A percentile compares a stretch with the other conserved stretches of the same genome.
Conservation (phyloP, 768 basidiomycete genomes). For the Wakefieldia striispora region DNA sequence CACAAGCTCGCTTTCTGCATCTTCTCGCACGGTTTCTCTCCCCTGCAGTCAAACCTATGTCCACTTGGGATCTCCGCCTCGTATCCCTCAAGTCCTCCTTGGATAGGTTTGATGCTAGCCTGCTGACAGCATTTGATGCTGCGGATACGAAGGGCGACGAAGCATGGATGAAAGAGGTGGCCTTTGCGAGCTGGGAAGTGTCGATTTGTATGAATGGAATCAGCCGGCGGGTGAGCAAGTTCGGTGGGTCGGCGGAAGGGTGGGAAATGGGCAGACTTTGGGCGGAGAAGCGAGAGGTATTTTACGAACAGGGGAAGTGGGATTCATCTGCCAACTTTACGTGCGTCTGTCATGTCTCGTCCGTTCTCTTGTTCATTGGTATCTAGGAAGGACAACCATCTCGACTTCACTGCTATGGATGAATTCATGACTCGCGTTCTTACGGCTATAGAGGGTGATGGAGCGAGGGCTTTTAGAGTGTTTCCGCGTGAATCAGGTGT, state of each 20-base stretch:
- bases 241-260: conserved; percentile 33
- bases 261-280: conserved; percentile 96
- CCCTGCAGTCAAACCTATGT: conserved; percentile 64
- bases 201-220: conserved; percentile 48
- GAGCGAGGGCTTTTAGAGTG: conserved; percentile 75
- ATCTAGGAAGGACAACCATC: conserved; percentile 47
- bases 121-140: conserved; percentile 87
- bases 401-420: conserved; percentile 95
- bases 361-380: neutral
- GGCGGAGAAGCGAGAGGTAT: conserved; percentile 93
- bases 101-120: conserved; percentile 84
- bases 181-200: conserved; percentile 84
- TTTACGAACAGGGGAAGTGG: conserved; percentile 83
- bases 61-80: conserved; percentile 59
- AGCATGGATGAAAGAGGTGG: conserved; percentile 73
- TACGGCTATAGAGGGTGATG: conserved; percentile 66
- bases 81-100: conserved; percentile 71
- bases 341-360: conserved; percentile 37
- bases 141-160: conserved; percentile 78
- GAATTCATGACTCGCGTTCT: conserved; percentile 76
- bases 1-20: conserved; percentile 67
- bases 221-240: conserved; percentile 9
- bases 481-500: conserved; percentile 83
- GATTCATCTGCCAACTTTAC: conserved; percentile 80
- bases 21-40: conserved; percentile 78